phyloP scores from a whole-genome alignment of 805 yeast species.

The Cyberlindnera sargentensis region DNA sequence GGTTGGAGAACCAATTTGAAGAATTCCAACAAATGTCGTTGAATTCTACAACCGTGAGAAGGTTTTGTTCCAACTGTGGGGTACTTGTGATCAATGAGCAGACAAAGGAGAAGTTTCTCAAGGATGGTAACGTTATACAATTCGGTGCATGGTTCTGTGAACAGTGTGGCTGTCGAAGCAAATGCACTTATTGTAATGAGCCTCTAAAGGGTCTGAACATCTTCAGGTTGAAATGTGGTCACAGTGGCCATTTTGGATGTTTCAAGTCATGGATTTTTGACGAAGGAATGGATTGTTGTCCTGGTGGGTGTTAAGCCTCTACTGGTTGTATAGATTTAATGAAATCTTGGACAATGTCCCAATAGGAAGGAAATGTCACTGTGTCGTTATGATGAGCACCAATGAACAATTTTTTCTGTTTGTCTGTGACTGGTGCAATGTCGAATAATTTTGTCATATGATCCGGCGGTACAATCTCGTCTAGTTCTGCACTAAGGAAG shows the following conservation, averaged over 20 bases:
- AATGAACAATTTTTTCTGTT: conserved; percentile 47
- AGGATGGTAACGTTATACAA: conserved; percentile 25
- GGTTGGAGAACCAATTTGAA: conserved; percentile 28
- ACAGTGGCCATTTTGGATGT: conserved; percentile 79
- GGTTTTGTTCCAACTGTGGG: conserved; percentile 58
- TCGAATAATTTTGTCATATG: conserved; percentile 65
- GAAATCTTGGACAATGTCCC: conserved; percentile 61
- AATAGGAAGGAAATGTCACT: conserved; percentile 64
- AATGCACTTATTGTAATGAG: conserved; percentile 68
- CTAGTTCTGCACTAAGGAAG: conserved; percentile 65
- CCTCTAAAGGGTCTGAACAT: conserved; percentile 70
- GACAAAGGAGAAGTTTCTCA: conserved; percentile 34
- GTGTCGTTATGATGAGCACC: conserved; percentile 81
- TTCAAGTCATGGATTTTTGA: conserved; percentile 68
- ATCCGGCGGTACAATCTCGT: conserved; percentile 86
- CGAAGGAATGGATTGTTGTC: conserved; percentile 63
- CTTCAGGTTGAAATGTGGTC: conserved; percentile 68
- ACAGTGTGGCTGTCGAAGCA: conserved; percentile 42
- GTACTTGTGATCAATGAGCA: conserved; percentile 52
- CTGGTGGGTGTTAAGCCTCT: conserved; percentile 44
- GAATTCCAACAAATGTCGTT: conserved; percentile 24
- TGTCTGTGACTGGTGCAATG: conserved; percentile 42
- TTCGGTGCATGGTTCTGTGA: conserved; percentile 87
- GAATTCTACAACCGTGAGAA: conserved; percentile 31
- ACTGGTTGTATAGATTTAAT: conserved; percentile 24